Percentiles rank a stretch among this genome's conserved stretches.
Evolutionary conservation across 352 stramenopile genomes (phyloP).

Genomic region (Phytopythium litorale): DNA sequence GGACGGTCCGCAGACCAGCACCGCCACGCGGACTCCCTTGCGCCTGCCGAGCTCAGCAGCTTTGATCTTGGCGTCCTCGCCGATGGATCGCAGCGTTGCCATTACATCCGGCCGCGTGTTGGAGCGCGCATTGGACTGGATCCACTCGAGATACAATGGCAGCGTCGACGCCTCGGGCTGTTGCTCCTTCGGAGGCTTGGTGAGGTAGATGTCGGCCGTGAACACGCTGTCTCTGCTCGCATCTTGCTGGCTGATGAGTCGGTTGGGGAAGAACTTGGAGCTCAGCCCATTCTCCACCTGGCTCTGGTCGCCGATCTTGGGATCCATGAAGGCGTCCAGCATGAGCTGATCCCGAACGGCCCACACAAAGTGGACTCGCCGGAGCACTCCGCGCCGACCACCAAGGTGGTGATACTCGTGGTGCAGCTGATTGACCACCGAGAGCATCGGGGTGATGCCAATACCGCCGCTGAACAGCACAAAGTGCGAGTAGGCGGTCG

Average conservation of each 20-base stretch:
- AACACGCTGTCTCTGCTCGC: constrained; percentile 13
- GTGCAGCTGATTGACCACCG: constrained; percentile 39
- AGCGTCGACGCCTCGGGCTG: constrained; percentile 15
- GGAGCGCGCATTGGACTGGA: constrained; percentile 19
- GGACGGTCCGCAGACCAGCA: constrained; percentile 39
- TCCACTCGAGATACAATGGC: constrained; percentile 13
- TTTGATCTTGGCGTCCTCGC: constrained; percentile 16
- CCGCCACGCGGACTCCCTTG: constrained; percentile 22
- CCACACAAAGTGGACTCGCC: constrained; percentile 48
- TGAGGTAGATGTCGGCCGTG: constrained; percentile 33
- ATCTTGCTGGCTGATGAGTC: not conserved
- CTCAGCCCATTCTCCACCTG: not conserved
- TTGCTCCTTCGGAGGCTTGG: constrained; percentile 8
- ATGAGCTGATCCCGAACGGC: constrained; percentile 31
- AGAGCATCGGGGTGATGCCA: constrained; percentile 49
- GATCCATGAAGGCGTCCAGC: constrained; percentile 18
- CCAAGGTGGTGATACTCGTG: constrained; percentile 19
- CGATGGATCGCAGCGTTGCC: constrained; percentile 19
- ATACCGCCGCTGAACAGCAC: constrained; percentile 46
- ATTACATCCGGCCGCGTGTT: constrained; percentile 22
- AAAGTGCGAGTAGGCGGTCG: constrained; percentile 41
- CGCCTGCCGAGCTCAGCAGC: constrained; percentile 1
- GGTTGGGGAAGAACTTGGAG: constrained; percentile 4
- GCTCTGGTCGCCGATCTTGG: not conserved
- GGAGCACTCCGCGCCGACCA: constrained; percentile 11